Evolutionary conservation across 352 stramenopile genomes (phyloP).

Genomic region (Pythium vanterpoolii): DNA sequence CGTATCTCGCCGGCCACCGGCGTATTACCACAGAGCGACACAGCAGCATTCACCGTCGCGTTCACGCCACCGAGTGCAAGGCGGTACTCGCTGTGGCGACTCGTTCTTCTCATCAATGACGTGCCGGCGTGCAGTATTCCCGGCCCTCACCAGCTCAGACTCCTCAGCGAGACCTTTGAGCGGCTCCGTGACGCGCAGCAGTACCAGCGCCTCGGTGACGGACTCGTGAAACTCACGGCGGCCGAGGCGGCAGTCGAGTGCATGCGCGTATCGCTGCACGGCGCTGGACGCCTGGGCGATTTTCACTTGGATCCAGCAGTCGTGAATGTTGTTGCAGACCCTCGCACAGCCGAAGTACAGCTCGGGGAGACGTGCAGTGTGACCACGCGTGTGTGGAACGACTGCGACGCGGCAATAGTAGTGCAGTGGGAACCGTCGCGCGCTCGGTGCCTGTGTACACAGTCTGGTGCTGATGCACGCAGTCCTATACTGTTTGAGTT

Average conservation of each 20-base stretch:
- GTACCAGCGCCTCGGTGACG: slow-evolving; percentile 10
- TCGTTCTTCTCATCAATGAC: slow-evolving; percentile 41
- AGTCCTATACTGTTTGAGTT: neutral
- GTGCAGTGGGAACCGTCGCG: slow-evolving; percentile 33
- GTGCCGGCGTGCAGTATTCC: slow-evolving; percentile 56
- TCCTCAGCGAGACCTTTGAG: slow-evolving; percentile 34
- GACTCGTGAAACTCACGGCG: neutral
- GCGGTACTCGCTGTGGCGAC: slow-evolving; percentile 24
- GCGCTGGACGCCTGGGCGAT: slow-evolving; percentile 8
- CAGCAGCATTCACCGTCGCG: slow-evolving; percentile 39
- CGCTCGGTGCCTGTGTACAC: slow-evolving; percentile 14
- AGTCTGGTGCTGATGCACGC: neutral
- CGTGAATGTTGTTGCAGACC: neutral
- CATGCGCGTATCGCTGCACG: slow-evolving; percentile 12
- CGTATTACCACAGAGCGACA: slow-evolving; percentile 36
- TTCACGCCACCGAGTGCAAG: slow-evolving; percentile 34
- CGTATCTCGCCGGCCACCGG: slow-evolving; percentile 35
- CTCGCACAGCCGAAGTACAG: neutral
- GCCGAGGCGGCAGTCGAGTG: slow-evolving; percentile 8
- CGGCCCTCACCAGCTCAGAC: slow-evolving; percentile 34
- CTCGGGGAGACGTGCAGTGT: slow-evolving; percentile 10
- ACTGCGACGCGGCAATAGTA: slow-evolving; percentile 26
- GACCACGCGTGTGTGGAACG: slow-evolving; percentile 26
- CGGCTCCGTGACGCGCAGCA: slow-evolving; percentile 2
- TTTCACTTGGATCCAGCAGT: slow-evolving; percentile 13